Base-by-base conservation (phyloP, 768 basidiomycete genomes). In the Chlorophyllum brunneum region DNA sequence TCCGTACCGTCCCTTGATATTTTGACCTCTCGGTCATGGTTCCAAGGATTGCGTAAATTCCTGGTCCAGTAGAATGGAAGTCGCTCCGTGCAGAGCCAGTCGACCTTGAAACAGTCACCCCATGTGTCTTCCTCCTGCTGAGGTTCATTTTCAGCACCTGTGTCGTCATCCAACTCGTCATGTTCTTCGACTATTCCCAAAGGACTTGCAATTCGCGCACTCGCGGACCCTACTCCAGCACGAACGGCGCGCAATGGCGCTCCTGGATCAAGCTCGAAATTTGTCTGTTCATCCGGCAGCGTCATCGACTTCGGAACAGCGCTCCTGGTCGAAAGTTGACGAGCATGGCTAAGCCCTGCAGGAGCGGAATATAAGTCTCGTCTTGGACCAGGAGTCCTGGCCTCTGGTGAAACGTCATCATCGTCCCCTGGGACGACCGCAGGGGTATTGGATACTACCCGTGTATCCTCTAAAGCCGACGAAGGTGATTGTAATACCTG, bases 1-100 rank as follows among this genome's bases (percentile, higher is more conserved):
- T 98, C 95, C 1, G 94, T 97, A 15, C 95, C 95, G 63, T 95
- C 92, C 42, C 90, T 74, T 10, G 89, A 92, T 6, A 90, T 82
- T 71, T 90, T 88, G 39, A 90, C 77, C 61, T 89, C 85, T 44
- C 81, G 72, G 54, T 88, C 89, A 58, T 91, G 82, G 59, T 98
- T 98, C 93, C 94, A 98, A 2, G 87, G 86, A 63, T 98, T 98
- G 36, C 90, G 82, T 46, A 97, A 67, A 63, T 92, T 87, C 23
- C 85, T 78, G 29, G 87, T 87, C 39, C 80, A 80, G 56, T 74
- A 68, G 67, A 98, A 98, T 0, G 91, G 83, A 2, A 98, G 65
- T 2, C 77, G 75, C 10, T 79, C 70, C 0, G 82, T 88, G 58
- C 77, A 80, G 39, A 94, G 57, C 95, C 95, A 97, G 58, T 93